Percentiles rank a stretch among this genome's conserved stretches.
These are phyloP conservation scores for Trebouxiophyceae sp. DNA, from an alignment of 163 green algal species.

Conservation along the genomic window DNA sequence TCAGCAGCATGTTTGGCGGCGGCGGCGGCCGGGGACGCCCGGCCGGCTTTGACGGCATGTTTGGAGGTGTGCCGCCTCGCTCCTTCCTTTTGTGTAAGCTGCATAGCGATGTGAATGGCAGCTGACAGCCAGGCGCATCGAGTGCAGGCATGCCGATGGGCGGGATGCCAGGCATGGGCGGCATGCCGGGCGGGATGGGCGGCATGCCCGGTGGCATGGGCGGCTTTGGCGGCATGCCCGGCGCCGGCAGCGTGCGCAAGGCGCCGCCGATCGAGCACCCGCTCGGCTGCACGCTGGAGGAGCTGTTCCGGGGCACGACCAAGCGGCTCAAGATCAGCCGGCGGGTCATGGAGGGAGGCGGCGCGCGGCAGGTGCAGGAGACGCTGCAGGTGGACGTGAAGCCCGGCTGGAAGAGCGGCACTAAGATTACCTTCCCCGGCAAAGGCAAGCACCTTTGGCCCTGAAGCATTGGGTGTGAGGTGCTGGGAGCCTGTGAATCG, in stretches of 20 bases:
- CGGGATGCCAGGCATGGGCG: conserved; percentile 24
- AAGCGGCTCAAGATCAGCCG: conserved; percentile 70
- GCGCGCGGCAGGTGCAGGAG: conserved; percentile 53
- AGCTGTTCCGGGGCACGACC: conserved; percentile 59
- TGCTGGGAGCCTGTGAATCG: too few relatives aligned
- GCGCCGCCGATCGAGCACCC: conserved; percentile 20
- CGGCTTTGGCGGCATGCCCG: conserved; percentile 18
- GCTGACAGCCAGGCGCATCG: background rate
- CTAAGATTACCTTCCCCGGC: conserved; percentile 28
- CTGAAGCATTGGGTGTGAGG: too few relatives aligned
- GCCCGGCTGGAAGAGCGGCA: conserved; percentile 59
- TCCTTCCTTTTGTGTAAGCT: too few relatives aligned
- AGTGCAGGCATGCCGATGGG: conserved; percentile 12
- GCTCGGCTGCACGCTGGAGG: conserved; percentile 51
- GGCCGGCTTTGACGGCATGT: too few relatives aligned
- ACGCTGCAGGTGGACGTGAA: conserved; percentile 72
- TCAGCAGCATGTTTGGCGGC: too few relatives aligned
- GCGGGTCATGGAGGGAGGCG: conserved; percentile 48
- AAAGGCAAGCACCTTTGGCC: too few relatives aligned
- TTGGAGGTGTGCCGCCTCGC: too few relatives aligned
- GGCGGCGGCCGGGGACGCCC: too few relatives aligned
- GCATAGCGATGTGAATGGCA: too few relatives aligned
- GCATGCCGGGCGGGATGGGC: conserved; percentile 26
- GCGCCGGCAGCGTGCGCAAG: background rate
- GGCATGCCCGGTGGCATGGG: conserved; percentile 25